phyloP scores from a whole-genome alignment of 2,329 filamentous ascomycete genomes.

The Penicillium capsulatum region DNA sequence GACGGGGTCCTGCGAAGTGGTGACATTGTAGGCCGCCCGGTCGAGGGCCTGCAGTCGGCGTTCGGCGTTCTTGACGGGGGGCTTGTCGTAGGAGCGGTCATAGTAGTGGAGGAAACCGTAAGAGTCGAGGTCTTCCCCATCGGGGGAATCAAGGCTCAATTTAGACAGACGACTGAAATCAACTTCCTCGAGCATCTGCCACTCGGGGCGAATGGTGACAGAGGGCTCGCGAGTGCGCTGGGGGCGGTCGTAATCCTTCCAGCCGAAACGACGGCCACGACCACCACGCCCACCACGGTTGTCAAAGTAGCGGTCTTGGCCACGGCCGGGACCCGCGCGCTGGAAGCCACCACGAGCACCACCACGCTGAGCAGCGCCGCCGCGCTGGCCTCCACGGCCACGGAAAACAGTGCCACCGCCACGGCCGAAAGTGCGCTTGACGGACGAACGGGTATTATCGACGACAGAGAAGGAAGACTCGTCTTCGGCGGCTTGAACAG shows the following conservation, averaged over 20 bases:
- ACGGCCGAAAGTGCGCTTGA: slow-evolving; percentile 76
- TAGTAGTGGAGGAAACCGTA: slow-evolving; percentile 99
- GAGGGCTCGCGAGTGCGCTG: slow-evolving; percentile 92
- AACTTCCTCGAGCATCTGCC: slow-evolving; percentile 95
- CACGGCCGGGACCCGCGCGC: slow-evolving; percentile 63
- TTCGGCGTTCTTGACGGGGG: slow-evolving; percentile 81
- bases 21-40: slow-evolving; percentile 96
- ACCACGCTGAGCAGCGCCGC: slow-evolving; percentile 68
- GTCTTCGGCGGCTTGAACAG: slow-evolving; percentile 86
- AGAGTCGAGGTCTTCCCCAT: slow-evolving; percentile 89
- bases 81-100: slow-evolving; percentile 91
- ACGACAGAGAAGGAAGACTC: slow-evolving; percentile 97
- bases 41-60: slow-evolving; percentile 84
- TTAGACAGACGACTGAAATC: slow-evolving; percentile 94
- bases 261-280: slow-evolving; percentile 82
- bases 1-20: slow-evolving; percentile 89
- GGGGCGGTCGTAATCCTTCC: slow-evolving; percentile 99
- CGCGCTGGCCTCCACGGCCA: slow-evolving; percentile 67
- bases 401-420: slow-evolving; percentile 88
- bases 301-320: slow-evolving; percentile 66
- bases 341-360: slow-evolving; percentile 69
- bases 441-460: slow-evolving; percentile 83
- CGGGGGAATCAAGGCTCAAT: slow-evolving; percentile 90
- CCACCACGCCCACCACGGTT: slow-evolving; percentile 66
- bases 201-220: slow-evolving; percentile 93